A percentile compares a stretch with the other conserved stretches of the same genome.
Evolutionary conservation across 768 basidiomycete genomes (phyloP).

Genomic region (Phanerochaete carnosa): DNA sequence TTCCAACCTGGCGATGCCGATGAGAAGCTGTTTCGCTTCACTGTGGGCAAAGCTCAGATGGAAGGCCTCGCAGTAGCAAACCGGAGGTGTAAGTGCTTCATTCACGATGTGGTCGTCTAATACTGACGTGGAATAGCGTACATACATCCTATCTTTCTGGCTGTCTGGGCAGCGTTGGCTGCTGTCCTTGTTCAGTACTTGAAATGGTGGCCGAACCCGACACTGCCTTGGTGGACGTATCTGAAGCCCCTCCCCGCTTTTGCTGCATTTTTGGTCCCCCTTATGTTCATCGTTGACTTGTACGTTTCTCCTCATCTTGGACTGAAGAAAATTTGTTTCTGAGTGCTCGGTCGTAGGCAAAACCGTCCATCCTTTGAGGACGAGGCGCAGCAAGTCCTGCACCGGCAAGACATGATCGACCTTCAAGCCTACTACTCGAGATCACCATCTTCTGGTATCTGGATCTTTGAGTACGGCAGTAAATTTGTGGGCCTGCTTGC

Average conservation of each 20-base stretch:
- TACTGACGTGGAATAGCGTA: conserved; percentile 37
- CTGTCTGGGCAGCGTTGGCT: conserved; percentile 60
- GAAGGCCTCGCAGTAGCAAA: conserved; percentile 70
- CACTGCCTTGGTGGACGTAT: conserved; percentile 45
- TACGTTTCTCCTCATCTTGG: conserved; percentile 28
- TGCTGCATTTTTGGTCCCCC: conserved; percentile 56
- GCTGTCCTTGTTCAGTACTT: conserved; percentile 55
- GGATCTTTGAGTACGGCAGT: conserved; percentile 58
- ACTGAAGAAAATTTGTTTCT: background rate
- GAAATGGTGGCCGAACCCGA: conserved; percentile 63
- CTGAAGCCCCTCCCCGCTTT: conserved; percentile 64
- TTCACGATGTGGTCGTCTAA: background rate
- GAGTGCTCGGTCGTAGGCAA: conserved; percentile 39
- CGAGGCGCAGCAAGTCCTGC: conserved; percentile 47
- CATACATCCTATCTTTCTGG: conserved; percentile 54
- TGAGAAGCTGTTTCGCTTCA: conserved; percentile 59
- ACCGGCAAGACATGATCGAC: conserved; percentile 51
- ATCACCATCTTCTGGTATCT: conserved; percentile 64
- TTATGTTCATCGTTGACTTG: conserved; percentile 73
- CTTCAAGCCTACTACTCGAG: conserved; percentile 53
- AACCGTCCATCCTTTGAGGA: conserved; percentile 70
- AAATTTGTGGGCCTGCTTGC: conserved; percentile 68
- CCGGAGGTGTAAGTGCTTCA: conserved; percentile 41
- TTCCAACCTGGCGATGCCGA: conserved; percentile 56
- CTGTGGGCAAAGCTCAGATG: conserved; percentile 62